These are phyloP conservation scores for Cicer pinnatifidum DNA, from an alignment of 306 rosid genomes.

Conservation along the genomic window DNA sequence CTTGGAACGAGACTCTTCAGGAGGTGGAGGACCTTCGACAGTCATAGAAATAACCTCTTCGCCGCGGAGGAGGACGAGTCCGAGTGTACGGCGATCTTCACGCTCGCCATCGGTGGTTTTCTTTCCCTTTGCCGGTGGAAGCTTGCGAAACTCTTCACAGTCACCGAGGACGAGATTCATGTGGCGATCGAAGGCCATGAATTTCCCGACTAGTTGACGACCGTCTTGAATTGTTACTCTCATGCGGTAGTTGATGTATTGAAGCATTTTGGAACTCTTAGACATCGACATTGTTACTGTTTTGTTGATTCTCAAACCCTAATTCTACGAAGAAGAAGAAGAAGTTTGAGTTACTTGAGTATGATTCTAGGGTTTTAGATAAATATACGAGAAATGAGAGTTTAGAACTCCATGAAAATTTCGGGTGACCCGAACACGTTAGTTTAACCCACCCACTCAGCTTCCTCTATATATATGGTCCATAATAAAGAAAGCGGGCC, in stretches of 20 bases:
- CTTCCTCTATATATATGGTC: too few relatives aligned
- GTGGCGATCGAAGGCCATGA: constrained; percentile 99
- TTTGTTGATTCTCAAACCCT: not conserved
- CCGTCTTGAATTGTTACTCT: constrained; percentile 97
- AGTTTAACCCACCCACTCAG: not conserved
- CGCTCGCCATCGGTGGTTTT: constrained; percentile 75
- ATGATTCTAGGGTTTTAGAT: constrained; percentile 28
- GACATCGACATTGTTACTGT: constrained; percentile 87
- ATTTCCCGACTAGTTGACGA: constrained; percentile 92
- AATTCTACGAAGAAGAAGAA: not conserved
- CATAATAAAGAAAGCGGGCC: too few relatives aligned
- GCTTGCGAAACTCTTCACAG: constrained; percentile 97
- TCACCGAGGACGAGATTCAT: constrained; percentile 98
- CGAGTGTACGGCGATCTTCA: constrained; percentile 95
- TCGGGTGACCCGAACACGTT: constrained; percentile 17
- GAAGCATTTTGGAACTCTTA: constrained; percentile 99
- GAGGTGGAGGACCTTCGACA: constrained; percentile 97
- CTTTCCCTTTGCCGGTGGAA: constrained; percentile 87
- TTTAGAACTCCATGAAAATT: not conserved
- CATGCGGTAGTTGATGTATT: constrained; percentile 91
- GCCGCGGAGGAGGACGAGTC: constrained; percentile 95
- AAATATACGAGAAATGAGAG: not conserved
- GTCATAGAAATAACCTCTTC: constrained; percentile 99
- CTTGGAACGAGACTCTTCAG: constrained; percentile 90
- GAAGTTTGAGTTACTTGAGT: not conserved